Conservation (phyloP, 306 rosid genomes). For the Fragaria ananassa region DNA sequence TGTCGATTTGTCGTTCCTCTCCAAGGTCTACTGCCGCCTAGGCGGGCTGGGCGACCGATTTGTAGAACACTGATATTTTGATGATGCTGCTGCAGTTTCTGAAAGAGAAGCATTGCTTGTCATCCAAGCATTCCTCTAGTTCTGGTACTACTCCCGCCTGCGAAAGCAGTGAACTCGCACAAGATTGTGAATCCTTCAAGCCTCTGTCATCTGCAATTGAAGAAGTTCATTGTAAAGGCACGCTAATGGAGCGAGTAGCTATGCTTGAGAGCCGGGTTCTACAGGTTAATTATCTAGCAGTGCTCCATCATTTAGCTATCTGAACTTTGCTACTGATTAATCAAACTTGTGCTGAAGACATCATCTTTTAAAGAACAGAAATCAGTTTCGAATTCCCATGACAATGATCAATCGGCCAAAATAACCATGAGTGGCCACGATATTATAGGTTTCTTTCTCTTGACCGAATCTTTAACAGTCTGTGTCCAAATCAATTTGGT, state of each 20-base stretch:
- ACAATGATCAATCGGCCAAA: too few relatives aligned
- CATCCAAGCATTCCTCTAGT: background rate
- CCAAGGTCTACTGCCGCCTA: too few relatives aligned
- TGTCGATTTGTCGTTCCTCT: too few relatives aligned
- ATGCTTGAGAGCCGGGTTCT: constrained; percentile 35
- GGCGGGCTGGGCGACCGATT: too few relatives aligned
- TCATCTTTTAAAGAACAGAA: background rate
- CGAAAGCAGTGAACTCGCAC: constrained; percentile 4
- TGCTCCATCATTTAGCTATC: background rate
- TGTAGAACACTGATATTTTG: background rate
- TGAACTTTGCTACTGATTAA: background rate
- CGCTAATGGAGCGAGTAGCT: constrained; percentile 34
- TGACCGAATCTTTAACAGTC: too few relatives aligned
- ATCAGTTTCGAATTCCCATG: background rate
- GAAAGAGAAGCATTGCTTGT: constrained; percentile 31
- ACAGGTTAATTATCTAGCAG: constrained; percentile 25
- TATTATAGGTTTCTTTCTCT: too few relatives aligned
- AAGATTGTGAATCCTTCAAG: constrained; percentile 13
- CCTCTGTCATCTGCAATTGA: constrained; percentile 35
- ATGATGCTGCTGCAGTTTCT: constrained; percentile 28
- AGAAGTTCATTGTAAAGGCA: constrained; percentile 40
- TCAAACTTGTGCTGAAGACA: background rate
- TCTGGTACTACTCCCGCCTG: background rate
- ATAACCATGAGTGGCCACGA: too few relatives aligned
- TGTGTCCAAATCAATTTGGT: background rate